Evolutionary conservation across 1,284 basidiomycete genomes (phyloP), one percentile per base, ranked within the genome.

Genomic region (Cryptococcus sp.): DNA sequence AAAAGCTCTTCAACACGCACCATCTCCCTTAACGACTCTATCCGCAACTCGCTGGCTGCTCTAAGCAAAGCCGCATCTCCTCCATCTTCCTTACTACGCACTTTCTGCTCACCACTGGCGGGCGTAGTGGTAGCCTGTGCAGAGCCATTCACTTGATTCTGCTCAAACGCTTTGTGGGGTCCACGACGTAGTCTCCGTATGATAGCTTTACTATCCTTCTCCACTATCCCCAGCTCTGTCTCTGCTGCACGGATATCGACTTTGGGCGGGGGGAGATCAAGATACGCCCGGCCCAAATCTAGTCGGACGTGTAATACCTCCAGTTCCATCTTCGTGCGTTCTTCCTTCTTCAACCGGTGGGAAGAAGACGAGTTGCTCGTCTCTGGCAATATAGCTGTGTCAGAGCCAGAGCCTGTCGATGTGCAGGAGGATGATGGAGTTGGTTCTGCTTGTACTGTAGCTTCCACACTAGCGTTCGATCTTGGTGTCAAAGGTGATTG

Each of bases 1-100:
- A 70, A 54, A 8, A 57, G 66, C 49, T 66, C 64, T 44, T 75
- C 67, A 6, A 74, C 62, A 11, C 41, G 8, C 0, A 65, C 64
- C 49, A 72, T 44, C 20, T 59, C 26, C 11, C 37, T 47, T 25
- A 68, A 49, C 1, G 62, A 64, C n/a, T 62, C 56, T 25, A 59
- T 57, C 29, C 67, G 46, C 20, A 74, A 19, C 7, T 11, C 43
- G 17, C 37, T 34, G 15, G 67, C 40, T 16, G 58, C 47, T 6
- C 23, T 38, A 3, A 57, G 20, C 60, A 52, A 55, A 15, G 13
- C 20, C 7, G 17, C 54, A 37, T 26, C 53, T 23, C 16, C 50
- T 46, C 46, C 17, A 19, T 26, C 11, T 40, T 44, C 56, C 46
- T 51, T 20, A 13, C 15, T 16, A 29, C 26, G 26, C 26, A 29